These are phyloP conservation scores for Polyrhizophydium stewartii DNA, from an alignment of 371 early-diverging fungal genomes.

Conservation along the genomic window DNA sequence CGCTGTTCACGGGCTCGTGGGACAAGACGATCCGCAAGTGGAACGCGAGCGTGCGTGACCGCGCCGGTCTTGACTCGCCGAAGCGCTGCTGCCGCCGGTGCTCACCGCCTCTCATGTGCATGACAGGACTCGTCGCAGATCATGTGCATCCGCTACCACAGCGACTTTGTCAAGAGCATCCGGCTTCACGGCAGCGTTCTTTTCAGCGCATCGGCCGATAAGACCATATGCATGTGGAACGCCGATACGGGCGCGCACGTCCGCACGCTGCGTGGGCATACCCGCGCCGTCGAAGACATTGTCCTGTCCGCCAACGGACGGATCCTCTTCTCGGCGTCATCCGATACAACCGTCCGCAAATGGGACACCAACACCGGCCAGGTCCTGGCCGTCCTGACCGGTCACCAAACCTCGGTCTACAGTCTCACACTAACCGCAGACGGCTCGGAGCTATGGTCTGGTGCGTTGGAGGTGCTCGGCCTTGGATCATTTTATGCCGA, in stretches of 20 bases:
- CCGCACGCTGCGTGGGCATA: constrained; percentile 53
- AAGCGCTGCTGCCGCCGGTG: not conserved
- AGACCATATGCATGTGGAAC: constrained; percentile 64
- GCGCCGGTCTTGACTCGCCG: not conserved
- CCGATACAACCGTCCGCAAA: constrained; percentile 62
- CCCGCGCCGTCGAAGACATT: constrained; percentile 60
- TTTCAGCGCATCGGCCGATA: constrained; percentile 71
- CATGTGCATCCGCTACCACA: constrained; percentile 36
- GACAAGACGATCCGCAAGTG: constrained; percentile 73
- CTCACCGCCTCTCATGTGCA: not conserved
- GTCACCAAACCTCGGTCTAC: constrained; percentile 75
- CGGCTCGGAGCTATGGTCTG: constrained; percentile 59
- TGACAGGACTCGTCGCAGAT: not conserved
- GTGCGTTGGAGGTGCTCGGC: no score
- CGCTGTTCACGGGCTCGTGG: constrained; percentile 75
- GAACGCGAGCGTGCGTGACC: constrained; percentile 57
- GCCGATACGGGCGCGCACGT: constrained; percentile 41
- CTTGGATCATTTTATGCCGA: no score
- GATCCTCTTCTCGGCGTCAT: constrained; percentile 60
- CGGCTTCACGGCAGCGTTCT: constrained; percentile 34
- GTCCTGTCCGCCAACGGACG: constrained; percentile 40
- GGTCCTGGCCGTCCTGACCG: constrained; percentile 41
- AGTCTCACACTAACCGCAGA: constrained; percentile 36
- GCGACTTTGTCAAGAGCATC: constrained; percentile 72
- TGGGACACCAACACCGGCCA: constrained; percentile 58